Percentiles rank a stretch among this genome's conserved stretches.
Evolutionary conservation across 2,329 filamentous ascomycete species (phyloP).

Genomic region (Acrodontium crateriforme): DNA sequence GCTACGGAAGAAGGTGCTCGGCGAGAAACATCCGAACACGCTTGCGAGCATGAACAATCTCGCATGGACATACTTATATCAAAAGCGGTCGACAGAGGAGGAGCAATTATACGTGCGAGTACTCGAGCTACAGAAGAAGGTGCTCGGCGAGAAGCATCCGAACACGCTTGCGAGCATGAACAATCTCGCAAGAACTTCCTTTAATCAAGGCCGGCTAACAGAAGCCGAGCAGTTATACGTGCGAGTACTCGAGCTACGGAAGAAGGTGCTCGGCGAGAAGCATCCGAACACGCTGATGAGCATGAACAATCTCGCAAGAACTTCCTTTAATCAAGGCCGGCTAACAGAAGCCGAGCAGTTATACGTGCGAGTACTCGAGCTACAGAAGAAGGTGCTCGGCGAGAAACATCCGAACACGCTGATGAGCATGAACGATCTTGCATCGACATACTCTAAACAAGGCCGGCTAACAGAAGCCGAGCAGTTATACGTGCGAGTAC

Average conservation of each 20-base stretch:
- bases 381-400: slow-evolving; percentile 2
- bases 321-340: background rate
- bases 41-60: slow-evolving; percentile 4
- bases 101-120: slow-evolving; percentile 3
- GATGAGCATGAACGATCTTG: slow-evolving; percentile 5
- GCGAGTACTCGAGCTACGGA: slow-evolving; percentile 3
- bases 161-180: slow-evolving; percentile 5
- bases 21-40: slow-evolving; percentile 5
- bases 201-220: slow-evolving; percentile 2
- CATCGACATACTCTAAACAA: slow-evolving; percentile 3
- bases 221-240: slow-evolving; percentile 5
- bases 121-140: slow-evolving; percentile 1
- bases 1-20: slow-evolving; percentile 2
- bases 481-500: slow-evolving; percentile 3
- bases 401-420: slow-evolving; percentile 5
- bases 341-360: slow-evolving; percentile 6
- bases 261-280: slow-evolving; percentile 4
- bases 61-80: slow-evolving; percentile 1
- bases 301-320: slow-evolving; percentile 3
- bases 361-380: slow-evolving; percentile 4
- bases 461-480: slow-evolving; percentile 5
- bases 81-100: slow-evolving; percentile 3
- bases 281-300: slow-evolving; percentile 6
- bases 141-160: slow-evolving; percentile 5
- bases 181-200: slow-evolving; percentile 3